Base-by-base conservation (phyloP, 2,329 filamentous ascomycete genomes). In the Fusarium sp. region DNA sequence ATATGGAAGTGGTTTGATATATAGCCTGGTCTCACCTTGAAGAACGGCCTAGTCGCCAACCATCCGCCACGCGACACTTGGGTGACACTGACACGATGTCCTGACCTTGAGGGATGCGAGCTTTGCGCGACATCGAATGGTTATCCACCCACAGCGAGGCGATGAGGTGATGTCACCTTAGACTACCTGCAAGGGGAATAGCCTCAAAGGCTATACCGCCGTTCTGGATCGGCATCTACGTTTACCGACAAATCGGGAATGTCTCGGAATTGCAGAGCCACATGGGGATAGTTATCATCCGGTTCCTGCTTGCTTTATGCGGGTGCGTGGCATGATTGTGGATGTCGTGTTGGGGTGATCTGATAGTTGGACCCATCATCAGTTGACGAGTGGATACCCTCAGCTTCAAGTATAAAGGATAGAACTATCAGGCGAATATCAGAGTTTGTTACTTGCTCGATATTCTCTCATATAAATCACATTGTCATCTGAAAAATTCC, bases 221-320 rank as follows among this genome's bases (percentile, higher is more conserved):
- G 56, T 59, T 25, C 59, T 71, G 71, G 71, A 27, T 71, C 71
- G 32, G 35, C 63, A 73, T 73, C 71, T 27, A 14, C 12, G 40
- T 35, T 40, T 14, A 58, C 50, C 67, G 43, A 32, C 61, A 35
- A 56, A 56, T 63, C 61, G 25, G 61, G 25, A 20, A 35, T 54
- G 33, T 52, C 33, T 68, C 71, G 71, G 71, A 74, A 73, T 74
- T 73, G 64, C 5, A 38, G 3, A 35, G 59, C 71, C 50, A 40
- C 1, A 68, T 73, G 22, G 12, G 27, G 71, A 50, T 6, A 30
- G 20, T 30, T 40, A 59, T 65, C 63, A 56, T 37, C 71, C 68
- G 71, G 71, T 56, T 32, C 1, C 20, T 38, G 12, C 33, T 22
- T 10, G 27, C 50, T 71, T 25, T 47, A 37, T 65, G 32, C 45